Evolutionary conservation across 768 basidiomycete species (phyloP).

Genomic region (Lyophyllum shimeji): DNA sequence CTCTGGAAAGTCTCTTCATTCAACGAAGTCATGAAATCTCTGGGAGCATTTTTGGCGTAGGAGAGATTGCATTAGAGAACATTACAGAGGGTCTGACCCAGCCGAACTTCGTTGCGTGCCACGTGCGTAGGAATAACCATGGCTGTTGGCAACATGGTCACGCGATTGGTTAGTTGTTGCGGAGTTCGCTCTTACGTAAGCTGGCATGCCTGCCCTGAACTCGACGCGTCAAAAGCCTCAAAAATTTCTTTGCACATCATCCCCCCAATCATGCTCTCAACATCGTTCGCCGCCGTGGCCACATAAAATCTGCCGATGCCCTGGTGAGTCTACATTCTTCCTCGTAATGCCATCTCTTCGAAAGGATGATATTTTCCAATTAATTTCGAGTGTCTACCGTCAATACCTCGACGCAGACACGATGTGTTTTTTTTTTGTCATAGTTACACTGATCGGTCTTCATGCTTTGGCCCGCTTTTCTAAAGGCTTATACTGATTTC

Average conservation of each 20-base stretch:
- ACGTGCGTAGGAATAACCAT: no score
- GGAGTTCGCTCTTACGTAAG: no score
- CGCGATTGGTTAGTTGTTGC: no score
- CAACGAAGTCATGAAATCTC: no score
- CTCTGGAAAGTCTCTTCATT: no score
- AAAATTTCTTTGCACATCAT: slow-evolving; percentile 4
- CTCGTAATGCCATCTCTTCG: slow-evolving; percentile 27
- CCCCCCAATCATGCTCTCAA: background rate
- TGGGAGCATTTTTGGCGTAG: no score
- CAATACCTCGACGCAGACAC: slow-evolving; percentile 52
- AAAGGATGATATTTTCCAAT: slow-evolving; percentile 57
- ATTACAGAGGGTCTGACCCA: no score
- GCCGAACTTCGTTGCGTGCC: no score
- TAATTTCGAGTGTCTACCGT: slow-evolving; percentile 49
- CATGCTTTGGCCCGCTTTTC: slow-evolving; percentile 6
- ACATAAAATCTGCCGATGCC: background rate
- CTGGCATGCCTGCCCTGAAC: slow-evolving; percentile 19
- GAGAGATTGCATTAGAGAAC: no score
- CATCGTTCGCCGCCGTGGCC: background rate
- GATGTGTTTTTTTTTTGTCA: slow-evolving; percentile 68
- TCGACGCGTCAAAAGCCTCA: slow-evolving; percentile 8
- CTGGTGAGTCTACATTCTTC: slow-evolving; percentile 1
- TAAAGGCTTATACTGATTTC: background rate
- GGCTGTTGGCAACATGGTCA: no score
- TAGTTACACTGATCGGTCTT: slow-evolving; percentile 87